Percentiles rank a stretch among this genome's conserved stretches.
Conservation (phyloP, 2,329 filamentous ascomycete species). For the Stemphylium vesicarium region DNA sequence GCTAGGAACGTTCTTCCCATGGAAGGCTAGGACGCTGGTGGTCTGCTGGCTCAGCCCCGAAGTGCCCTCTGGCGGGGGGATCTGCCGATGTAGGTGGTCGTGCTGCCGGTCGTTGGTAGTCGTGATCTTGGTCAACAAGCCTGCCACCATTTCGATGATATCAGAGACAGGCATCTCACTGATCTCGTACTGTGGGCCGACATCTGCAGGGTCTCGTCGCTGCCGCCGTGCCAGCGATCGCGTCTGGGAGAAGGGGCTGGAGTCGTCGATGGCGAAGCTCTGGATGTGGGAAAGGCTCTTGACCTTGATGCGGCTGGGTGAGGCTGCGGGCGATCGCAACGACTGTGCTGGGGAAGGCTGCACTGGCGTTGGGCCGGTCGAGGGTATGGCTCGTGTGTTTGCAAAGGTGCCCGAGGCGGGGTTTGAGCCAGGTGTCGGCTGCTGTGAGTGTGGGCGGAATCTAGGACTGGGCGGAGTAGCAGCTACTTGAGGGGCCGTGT, state of each 20-base stretch:
- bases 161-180: conserved; percentile 97
- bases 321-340: conserved; percentile 39
- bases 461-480: conserved; percentile 44
- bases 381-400: conserved; percentile 30
- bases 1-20: conserved; percentile 96
- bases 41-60: conserved; percentile 67
- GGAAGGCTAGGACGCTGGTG: conserved; percentile 86
- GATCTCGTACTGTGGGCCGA: conserved; percentile 80
- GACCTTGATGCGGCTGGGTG: conserved; percentile 70
- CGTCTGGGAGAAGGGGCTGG: conserved; percentile 62
- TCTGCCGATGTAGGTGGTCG: conserved; percentile 81
- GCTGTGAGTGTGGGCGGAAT: conserved; percentile 45
- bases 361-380: conserved; percentile 15
- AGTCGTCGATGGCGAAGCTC: conserved; percentile 81
- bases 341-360: conserved; percentile 36
- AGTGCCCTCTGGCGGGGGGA: conserved; percentile 66
- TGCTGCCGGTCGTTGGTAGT: conserved; percentile 95
- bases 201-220: conserved; percentile 56
- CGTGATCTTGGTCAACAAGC: conserved; percentile 94
- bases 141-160: conserved; percentile 98
- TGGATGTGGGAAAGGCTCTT: conserved; percentile 91
- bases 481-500: conserved; percentile 24
- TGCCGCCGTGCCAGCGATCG: conserved; percentile 50
- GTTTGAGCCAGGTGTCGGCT: conserved; percentile 34
- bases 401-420: conserved; percentile 24